These are phyloP conservation scores for Neonectria faginata DNA, from an alignment of 2,329 filamentous ascomycete genomes.

Conservation along the genomic window DNA sequence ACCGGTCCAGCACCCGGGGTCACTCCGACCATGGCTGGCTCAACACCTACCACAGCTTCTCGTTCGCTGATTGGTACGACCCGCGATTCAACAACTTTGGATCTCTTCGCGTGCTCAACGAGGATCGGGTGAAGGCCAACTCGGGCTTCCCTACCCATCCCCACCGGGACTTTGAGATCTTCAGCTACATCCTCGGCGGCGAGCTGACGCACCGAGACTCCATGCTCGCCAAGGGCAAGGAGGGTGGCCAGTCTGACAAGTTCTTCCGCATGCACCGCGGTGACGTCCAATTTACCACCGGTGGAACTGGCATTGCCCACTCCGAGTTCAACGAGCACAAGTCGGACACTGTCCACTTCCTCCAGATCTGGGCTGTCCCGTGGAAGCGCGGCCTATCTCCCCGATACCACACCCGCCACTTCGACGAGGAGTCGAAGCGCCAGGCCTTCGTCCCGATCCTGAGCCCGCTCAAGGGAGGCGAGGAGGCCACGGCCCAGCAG, in stretches of 20 bases:
- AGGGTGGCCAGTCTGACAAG: constrained; percentile 69
- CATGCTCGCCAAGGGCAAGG: constrained; percentile 78
- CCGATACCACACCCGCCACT: constrained; percentile 80
- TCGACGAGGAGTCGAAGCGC: constrained; percentile 78
- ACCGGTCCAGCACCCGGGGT: constrained; percentile 77
- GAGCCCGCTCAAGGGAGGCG: constrained; percentile 77
- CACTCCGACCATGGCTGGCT: constrained; percentile 89
- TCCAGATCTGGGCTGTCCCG: constrained; percentile 90
- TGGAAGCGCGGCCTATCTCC: constrained; percentile 80
- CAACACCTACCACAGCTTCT: constrained; percentile 88
- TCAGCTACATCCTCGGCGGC: constrained; percentile 86
- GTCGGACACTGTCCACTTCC: constrained; percentile 79
- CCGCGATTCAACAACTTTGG: constrained; percentile 77
- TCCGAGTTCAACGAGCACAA: constrained; percentile 84
- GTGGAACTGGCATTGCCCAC: constrained; percentile 84
- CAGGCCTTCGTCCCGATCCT: constrained; percentile 79
- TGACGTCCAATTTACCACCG: constrained; percentile 90
- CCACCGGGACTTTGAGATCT: constrained; percentile 90
- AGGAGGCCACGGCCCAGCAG: constrained; percentile 68
- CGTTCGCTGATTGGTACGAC: constrained; percentile 79
- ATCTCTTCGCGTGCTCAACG: constrained; percentile 85
- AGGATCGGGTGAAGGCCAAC: constrained; percentile 81
- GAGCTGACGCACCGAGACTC: constrained; percentile 90
- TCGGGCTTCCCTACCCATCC: constrained; percentile 87
- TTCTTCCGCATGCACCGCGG: constrained; percentile 80